Evolutionary conservation across 148 eudicot species (phyloP).

Genomic region (Polygonum maritimum): DNA sequence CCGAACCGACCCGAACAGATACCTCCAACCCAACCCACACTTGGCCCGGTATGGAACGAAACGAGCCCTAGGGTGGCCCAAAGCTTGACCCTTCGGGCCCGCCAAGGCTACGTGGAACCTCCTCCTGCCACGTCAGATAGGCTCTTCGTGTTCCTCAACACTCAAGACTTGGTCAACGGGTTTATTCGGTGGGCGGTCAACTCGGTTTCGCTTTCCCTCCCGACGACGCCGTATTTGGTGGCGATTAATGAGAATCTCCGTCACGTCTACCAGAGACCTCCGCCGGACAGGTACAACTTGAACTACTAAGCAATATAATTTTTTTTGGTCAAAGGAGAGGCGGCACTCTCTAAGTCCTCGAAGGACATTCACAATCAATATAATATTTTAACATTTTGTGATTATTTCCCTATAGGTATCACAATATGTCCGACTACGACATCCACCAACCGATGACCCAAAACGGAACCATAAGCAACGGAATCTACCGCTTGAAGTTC

Average conservation of each 20-base stretch:
- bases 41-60: slow-evolving; percentile 63
- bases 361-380: too few relatives aligned
- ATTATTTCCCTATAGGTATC: not conserved
- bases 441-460: not conserved
- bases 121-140: slow-evolving; percentile 53
- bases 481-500: slow-evolving; percentile 41
- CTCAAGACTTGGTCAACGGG: slow-evolving; percentile 51
- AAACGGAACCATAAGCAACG: not conserved
- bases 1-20: slow-evolving; percentile 40
- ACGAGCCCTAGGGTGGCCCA: slow-evolving; percentile 35
- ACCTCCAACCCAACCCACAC: slow-evolving; percentile 48
- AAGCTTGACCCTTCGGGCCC: slow-evolving; percentile 43
- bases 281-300: not conserved
- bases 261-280: not conserved
- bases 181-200: not conserved
- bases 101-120: slow-evolving; percentile 28
- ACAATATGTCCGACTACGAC: not conserved
- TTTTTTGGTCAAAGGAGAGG: too few relatives aligned
- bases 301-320: too few relatives aligned
- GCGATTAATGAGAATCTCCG: slow-evolving; percentile 7
- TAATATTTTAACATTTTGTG: too few relatives aligned
- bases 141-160: slow-evolving; percentile 54
- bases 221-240: slow-evolving; percentile 1
- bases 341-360: too few relatives aligned
- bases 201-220: not conserved